Conservation (phyloP, 768 basidiomycete species). For the Xerocomellus intermedius region DNA sequence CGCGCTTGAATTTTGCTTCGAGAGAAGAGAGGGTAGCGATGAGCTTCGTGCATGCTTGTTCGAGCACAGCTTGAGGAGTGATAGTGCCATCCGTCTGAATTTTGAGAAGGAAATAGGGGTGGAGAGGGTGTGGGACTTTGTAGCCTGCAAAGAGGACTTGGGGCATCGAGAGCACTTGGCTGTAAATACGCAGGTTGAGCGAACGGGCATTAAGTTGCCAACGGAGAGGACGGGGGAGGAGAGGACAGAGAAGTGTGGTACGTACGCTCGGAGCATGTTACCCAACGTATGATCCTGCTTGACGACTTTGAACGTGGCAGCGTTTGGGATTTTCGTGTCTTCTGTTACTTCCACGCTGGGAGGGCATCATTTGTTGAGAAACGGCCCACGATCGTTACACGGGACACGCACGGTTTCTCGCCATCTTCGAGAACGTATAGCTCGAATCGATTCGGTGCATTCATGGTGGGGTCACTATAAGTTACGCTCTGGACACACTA, state of each 20-base stretch:
- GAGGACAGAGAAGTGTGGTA: constrained; percentile 20
- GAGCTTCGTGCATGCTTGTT: constrained; percentile 79
- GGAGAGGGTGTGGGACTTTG: constrained; percentile 95
- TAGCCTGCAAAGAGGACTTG: constrained; percentile 94
- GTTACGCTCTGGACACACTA: background rate
- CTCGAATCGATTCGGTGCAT: constrained; percentile 92
- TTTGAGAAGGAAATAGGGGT: constrained; percentile 92
- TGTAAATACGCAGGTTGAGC: constrained; percentile 32
- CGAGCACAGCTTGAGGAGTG: constrained; percentile 80
- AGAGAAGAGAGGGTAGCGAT: constrained; percentile 68
- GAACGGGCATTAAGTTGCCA: background rate
- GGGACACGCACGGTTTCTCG: constrained; percentile 80
- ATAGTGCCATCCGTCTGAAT: constrained; percentile 90
- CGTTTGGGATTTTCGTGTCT: constrained; percentile 97
- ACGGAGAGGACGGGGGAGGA: background rate
- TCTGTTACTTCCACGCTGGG: constrained; percentile 86
- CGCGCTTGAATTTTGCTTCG: constrained; percentile 76
- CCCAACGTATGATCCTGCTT: constrained; percentile 98
- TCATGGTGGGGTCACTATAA: constrained; percentile 50
- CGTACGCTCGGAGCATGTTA: constrained; percentile 94
- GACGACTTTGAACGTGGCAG: constrained; percentile 89
- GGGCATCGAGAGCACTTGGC: constrained; percentile 87
- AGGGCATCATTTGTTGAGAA: constrained; percentile 5
- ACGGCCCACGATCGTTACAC: background rate
- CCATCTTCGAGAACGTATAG: constrained; percentile 89